phyloP scores from a whole-genome alignment of 805 yeast species.

The Blastobotrys mokoenaii region DNA sequence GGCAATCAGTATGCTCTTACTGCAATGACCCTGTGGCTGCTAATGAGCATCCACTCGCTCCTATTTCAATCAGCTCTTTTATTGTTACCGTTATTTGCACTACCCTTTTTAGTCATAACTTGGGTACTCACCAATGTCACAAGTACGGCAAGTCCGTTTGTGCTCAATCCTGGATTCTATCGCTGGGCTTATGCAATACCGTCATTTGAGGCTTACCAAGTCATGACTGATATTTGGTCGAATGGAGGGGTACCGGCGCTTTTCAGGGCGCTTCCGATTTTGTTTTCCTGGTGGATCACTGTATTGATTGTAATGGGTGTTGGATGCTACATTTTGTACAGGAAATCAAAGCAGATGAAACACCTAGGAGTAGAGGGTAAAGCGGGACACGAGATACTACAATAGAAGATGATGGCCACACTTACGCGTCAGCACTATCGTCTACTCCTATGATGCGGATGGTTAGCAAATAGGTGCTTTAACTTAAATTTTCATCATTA shows the following conservation, averaged over 20 bases:
- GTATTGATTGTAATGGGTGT: background rate
- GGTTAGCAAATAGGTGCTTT: too few species aligned
- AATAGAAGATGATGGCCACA: too few species aligned
- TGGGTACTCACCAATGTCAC: constrained; percentile 8
- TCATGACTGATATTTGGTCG: constrained; percentile 12
- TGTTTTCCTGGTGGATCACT: constrained; percentile 4
- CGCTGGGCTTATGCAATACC: constrained; percentile 12
- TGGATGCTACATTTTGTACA: too few species aligned
- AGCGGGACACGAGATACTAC: too few species aligned
- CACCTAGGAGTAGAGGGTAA: too few species aligned
- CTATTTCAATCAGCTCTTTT: background rate
- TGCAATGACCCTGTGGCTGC: constrained; percentile 10
- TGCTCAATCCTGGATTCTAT: constrained; percentile 8
- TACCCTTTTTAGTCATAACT: constrained; percentile 7
- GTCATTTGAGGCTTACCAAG: constrained; percentile 5
- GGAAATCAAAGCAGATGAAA: too few species aligned
- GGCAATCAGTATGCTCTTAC: constrained; percentile 11
- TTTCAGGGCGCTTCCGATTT: constrained; percentile 11
- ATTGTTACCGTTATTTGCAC: constrained; percentile 2
- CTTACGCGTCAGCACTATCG: too few species aligned
- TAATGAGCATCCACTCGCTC: constrained; percentile 1
- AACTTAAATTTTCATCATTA: too few species aligned
- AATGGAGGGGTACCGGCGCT: constrained; percentile 6
- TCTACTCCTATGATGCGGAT: too few species aligned
- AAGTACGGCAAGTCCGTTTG: constrained; percentile 7